phyloP scores from a whole-genome alignment of 345 rosid species.

The Trapa bicornis region DNA sequence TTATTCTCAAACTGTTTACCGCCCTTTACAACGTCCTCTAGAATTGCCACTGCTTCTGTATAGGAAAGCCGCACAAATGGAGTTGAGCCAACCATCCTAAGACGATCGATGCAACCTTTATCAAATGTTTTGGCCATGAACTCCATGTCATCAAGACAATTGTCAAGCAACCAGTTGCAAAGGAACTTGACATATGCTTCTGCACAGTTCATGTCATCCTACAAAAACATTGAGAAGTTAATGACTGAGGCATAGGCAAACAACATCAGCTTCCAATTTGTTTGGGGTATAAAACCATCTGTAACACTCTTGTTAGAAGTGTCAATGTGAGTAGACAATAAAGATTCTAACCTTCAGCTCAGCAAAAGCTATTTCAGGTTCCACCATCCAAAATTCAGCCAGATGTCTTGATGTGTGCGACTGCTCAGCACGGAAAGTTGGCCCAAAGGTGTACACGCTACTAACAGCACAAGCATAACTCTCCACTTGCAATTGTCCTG shows the following conservation, averaged over 20 bases:
- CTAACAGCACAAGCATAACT: slow-evolving; percentile 79
- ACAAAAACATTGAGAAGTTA: slow-evolving; percentile 1
- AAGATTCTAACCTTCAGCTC: slow-evolving; percentile 50
- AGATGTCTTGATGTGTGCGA: slow-evolving; percentile 95
- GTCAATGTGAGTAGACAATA: neutral
- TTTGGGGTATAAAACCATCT: neutral
- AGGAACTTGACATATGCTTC: slow-evolving; percentile 83
- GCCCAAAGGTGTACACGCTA: slow-evolving; percentile 83
- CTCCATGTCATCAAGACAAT: slow-evolving; percentile 74
- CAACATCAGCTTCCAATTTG: neutral
- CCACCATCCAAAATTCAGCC: slow-evolving; percentile 99
- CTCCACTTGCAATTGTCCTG: slow-evolving; percentile 91
- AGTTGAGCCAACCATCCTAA: slow-evolving; percentile 63
- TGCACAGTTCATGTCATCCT: slow-evolving; percentile 97
- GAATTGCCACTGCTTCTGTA: slow-evolving; percentile 63
- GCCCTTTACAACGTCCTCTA: slow-evolving; percentile 49
- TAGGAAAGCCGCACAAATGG: slow-evolving; percentile 73
- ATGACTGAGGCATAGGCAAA: neutral
- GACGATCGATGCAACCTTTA: slow-evolving; percentile 57
- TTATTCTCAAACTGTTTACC: slow-evolving; percentile 69
- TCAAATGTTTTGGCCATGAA: slow-evolving; percentile 76
- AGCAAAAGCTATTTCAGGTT: slow-evolving; percentile 88
- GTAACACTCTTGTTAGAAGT: too few relatives aligned
- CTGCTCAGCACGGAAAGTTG: slow-evolving; percentile 89
- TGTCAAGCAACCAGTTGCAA: slow-evolving; percentile 80